Evolutionary conservation across 129 eudicot species (phyloP), one percentile per base, ranked within the genome.

Genomic region (Flaveria sonorensis): DNA sequence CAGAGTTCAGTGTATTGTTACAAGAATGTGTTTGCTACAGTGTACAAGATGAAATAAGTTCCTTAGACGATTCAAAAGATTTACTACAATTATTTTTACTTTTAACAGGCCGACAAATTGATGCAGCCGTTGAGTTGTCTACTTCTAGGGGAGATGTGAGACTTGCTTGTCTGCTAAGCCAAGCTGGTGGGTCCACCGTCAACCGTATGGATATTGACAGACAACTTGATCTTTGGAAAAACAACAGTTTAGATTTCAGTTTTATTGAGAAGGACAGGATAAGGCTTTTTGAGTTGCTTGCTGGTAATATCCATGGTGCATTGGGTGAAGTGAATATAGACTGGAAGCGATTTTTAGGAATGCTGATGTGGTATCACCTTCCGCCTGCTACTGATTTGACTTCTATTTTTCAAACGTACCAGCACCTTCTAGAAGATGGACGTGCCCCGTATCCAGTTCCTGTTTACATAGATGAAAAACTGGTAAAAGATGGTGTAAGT

Each of bases 291-390:
- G 97, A 94, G 82, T 87, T 94, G 75, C 93, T 94, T 81, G 82
- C 93, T 46, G 98, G 98, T 61, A 85, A 94, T 81, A 87, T 94
- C 68, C 93, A 84, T 40, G 83, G 75, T 42, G 93, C 97, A 52
- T 83, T 91, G 30, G 81, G 82, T 65, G 96, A 84, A 28, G 74
- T 87, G 59, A 46, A 83, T n/a, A 78, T 94, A 63, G 98, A 94
- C 82, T 91, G 98, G 98, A 94, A 94, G 74, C 84, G 98, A 77
- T 94, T 94, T 74, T 71, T 94, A 61, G 98, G 98, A 32, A 79
- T 94, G 77, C 48, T 94, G 66, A 91, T 94, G 98, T 94, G 98
- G 98, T 91, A 89, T 83, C 80, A 87, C 9, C 92, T 94, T 77
- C 86, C 92, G 83, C 90, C 98, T 16, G 89, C 78, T 74, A 77